Percentiles rank a stretch among this genome's conserved stretches.
These are phyloP conservation scores for Polytrichum formosum DNA, from an alignment of 225 moss, liverwort and hornwort genomes.

Conservation along the genomic window DNA sequence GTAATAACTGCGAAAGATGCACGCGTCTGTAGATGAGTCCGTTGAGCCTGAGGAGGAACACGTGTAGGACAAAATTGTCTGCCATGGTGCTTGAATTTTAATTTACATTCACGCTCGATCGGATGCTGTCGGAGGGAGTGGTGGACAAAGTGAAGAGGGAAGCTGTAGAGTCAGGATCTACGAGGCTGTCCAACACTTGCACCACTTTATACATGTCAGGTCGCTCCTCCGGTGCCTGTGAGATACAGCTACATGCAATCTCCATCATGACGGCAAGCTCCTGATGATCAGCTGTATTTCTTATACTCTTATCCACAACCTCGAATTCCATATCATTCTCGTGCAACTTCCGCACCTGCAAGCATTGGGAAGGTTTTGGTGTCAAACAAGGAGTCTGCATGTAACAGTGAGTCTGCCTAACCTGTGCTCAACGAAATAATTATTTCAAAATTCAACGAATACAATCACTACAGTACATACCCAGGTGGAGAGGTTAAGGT, in stretches of 20 bases:
- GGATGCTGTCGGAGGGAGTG: slow-evolving; percentile 8
- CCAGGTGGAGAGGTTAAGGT: slow-evolving; percentile 47
- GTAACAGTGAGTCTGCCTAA: too few relatives aligned
- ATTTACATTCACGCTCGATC: background rate
- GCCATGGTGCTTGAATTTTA: too few relatives aligned
- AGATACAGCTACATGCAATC: slow-evolving; percentile 48
- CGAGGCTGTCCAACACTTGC: slow-evolving; percentile 37
- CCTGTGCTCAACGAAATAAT: background rate
- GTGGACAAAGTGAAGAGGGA: slow-evolving; percentile 17
- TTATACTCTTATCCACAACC: slow-evolving; percentile 34
- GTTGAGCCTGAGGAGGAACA: too few relatives aligned
- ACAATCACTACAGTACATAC: slow-evolving; percentile 3
- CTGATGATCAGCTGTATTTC: slow-evolving; percentile 27
- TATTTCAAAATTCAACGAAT: background rate
- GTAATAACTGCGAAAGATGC: too few relatives aligned
- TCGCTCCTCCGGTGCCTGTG: slow-evolving; percentile 28
- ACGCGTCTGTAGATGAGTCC: too few relatives aligned
- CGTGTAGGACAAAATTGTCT: too few relatives aligned
- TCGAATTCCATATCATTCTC: slow-evolving; percentile 26
- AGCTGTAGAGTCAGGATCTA: slow-evolving; percentile 16
- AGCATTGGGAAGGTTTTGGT: background rate
- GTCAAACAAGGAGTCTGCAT: slow-evolving; percentile 5
- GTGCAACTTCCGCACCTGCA: slow-evolving; percentile 38
- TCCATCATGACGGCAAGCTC: slow-evolving; percentile 40
- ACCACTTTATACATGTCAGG: slow-evolving; percentile 42